Base-by-base conservation (phyloP, 352 stramenopile species). In the Blastocystis sp. region DNA sequence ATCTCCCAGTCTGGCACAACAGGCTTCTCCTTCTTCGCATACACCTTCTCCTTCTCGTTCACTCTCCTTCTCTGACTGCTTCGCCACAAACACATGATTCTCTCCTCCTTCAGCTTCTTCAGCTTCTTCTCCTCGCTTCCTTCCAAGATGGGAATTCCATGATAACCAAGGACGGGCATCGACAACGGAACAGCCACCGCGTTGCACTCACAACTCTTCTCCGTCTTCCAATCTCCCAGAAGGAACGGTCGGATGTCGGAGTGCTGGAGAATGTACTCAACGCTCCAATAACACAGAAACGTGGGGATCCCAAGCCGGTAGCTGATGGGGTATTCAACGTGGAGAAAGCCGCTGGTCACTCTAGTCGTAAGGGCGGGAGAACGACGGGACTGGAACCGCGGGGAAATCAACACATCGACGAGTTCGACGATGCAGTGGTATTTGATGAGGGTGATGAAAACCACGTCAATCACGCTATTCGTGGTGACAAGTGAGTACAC, bases 81-180 rank as follows among this genome's bases (percentile, higher is more conserved):
- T 81, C 52, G 59, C 71, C 71, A 81, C 34, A 81, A 65, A 43
- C 28, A 59, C 9, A 62, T 43, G 43, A 65, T 54, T 45, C 48
- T n/a, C 9, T 65, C 38, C 14, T 84, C 43, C n/a, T 63, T 38
- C 6, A 84, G 38, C 43, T 14, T 21, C 21, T 84, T 19, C 14
- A 84, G 38, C 24, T 54, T 11, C 11, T 42, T 62, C 14, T 40
- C 28, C 40, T 84, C 74, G 14, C 21, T 45, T 1, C 4, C 7
- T 59, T 54, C 57, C 3, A 84, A 10, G 24, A 84, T 70, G 3
- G 61, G 24, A 52, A 57, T 17, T 84, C 74, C 74, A 68, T 84
- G 74, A 64, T 84, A 84, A 19, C 74, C 74, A 84, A 42, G 57
- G 14, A 84, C 10, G 0, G n/a, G 11, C 9, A 59, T n/a, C 45